Evolutionary conservation across 2,329 filamentous ascomycete species (phyloP).

Genomic region (Cordyceps militaris): DNA sequence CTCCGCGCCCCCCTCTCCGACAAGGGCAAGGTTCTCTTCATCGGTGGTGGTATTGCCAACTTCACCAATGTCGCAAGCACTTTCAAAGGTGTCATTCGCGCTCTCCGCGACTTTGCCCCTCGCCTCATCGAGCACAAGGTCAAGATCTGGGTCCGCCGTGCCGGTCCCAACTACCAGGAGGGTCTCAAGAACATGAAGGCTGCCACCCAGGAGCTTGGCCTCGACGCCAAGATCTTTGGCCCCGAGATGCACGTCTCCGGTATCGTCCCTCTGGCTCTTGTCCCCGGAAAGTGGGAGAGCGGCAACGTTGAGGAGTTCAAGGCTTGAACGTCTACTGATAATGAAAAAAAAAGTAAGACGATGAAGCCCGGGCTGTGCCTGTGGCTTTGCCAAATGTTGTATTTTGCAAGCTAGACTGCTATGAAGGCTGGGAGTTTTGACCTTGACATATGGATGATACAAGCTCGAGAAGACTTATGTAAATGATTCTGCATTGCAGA

Average conservation of each 20-base stretch:
- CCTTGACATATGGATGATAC: conserved; percentile 11
- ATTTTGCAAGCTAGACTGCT: conserved; percentile 29
- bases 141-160: conserved; percentile 87
- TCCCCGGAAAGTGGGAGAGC: conserved; percentile 57
- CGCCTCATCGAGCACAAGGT: conserved; percentile 92
- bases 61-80: conserved; percentile 99
- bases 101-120: conserved; percentile 81
- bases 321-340: conserved; percentile 31
- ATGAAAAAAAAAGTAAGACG: conserved; percentile 1
- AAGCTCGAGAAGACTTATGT: conserved; percentile 5
- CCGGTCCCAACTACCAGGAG: conserved; percentile 97
- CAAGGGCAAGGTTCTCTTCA: conserved; percentile 98
- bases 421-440: conserved; percentile 20
- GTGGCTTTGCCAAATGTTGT: conserved; percentile 21
- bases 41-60: conserved; percentile 99
- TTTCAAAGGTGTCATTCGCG: conserved; percentile 99
- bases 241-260: conserved; percentile 94
- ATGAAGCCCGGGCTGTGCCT: conserved; percentile 8
- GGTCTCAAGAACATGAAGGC: conserved; percentile 99
- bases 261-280: conserved; percentile 86
- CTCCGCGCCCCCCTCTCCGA: conserved; percentile 77
- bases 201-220: conserved; percentile 85
- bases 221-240: conserved; percentile 59
- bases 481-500: conserved; percentile 11
- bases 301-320: conserved; percentile 56